Base-by-base conservation (phyloP, 768 basidiomycete genomes). In the Calocybe indica region DNA sequence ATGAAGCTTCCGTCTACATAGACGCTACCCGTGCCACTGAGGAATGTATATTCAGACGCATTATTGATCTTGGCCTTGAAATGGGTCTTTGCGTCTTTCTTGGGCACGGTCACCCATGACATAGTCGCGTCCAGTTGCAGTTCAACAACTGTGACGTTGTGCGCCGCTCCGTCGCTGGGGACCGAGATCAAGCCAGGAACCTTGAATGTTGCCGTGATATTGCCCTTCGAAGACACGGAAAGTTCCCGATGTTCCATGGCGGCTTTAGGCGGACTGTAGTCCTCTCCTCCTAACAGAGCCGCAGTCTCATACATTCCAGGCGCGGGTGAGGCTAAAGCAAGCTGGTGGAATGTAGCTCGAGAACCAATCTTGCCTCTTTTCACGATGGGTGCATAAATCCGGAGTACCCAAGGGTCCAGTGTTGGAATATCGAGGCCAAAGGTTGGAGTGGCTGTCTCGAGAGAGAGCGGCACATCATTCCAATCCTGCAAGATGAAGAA, bases 391-490 rank as follows among this genome's bases (percentile, higher is more conserved):
- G 47, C 46, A 12, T 59, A 53, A 3, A 62, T 51, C 0, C 64
- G 64, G 5, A 75, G 53, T 8, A 56, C 66, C 69, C 72, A 75
- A 0, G 69, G 63, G 1, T 56, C 39, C 1, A 76, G 66, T 4
- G 48, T 50, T 2, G 73, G 72, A 3, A 72, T 56, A 1, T 49
- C 56, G 13, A 70, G 44, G 5, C 71, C 71, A 43, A 70, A 73
- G 0, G 73, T 69, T 0, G 72, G 72, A 1, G 65, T 59, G 1
- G 69, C 65, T 0, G 74, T 77, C 53, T 75, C 72, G 7, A 76
- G 67, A 1, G 64, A 68, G 2, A 75, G 55, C 1, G 68, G 60
- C 2, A 73, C 66, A 47, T 75, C 66, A 0, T 57, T 57, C 73
- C 73, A 78, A 38, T 66, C 62, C 69, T 75, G 45, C 4, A 22